Percentiles rank a stretch among this genome's conserved stretches.
Conservation (phyloP, 257 asterid genomes). For the Rhazya stricta region DNA sequence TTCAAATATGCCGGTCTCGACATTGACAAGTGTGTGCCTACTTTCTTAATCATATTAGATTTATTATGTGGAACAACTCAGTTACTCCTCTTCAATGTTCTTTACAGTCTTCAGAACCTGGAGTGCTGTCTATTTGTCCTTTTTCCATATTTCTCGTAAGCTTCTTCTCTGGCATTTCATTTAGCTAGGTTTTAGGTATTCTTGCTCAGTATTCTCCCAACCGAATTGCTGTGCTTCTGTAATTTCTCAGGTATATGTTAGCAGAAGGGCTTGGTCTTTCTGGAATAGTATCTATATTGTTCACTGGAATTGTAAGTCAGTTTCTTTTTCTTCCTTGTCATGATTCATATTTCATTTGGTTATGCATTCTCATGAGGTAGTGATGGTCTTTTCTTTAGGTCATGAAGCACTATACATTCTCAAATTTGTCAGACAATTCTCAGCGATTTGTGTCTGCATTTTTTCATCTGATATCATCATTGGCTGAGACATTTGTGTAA, state of each 20-base stretch:
- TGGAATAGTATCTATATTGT: constrained; percentile 91
- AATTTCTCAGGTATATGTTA: constrained; percentile 67
- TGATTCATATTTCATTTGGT: constrained; percentile 20
- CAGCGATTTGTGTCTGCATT: constrained; percentile 96
- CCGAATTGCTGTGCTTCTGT: not conserved
- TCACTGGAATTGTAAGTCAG: constrained; percentile 93
- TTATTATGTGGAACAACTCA: constrained; percentile 10
- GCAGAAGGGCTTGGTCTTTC: constrained; percentile 99
- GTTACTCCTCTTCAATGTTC: constrained; percentile 3
- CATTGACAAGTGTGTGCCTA: constrained; percentile 77
- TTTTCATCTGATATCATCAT: constrained; percentile 89
- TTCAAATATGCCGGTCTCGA: constrained; percentile 97
- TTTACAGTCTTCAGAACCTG: constrained; percentile 92
- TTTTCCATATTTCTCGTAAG: constrained; percentile 99
- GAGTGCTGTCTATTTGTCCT: constrained; percentile 98
- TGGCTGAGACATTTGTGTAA: constrained; percentile 98
- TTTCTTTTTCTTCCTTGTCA: constrained; percentile 13
- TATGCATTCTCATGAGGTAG: constrained; percentile 16
- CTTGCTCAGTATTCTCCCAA: constrained; percentile 4
- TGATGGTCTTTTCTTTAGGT: constrained; percentile 49
- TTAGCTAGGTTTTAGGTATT: constrained; percentile 17
- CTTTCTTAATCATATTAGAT: constrained; percentile 3
- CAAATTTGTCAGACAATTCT: constrained; percentile 90
- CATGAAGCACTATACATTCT: constrained; percentile 88
- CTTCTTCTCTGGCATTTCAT: constrained; percentile 17